These are phyloP conservation scores for Pholiota conissans DNA, from an alignment of 768 basidiomycete genomes.

Conservation along the genomic window DNA sequence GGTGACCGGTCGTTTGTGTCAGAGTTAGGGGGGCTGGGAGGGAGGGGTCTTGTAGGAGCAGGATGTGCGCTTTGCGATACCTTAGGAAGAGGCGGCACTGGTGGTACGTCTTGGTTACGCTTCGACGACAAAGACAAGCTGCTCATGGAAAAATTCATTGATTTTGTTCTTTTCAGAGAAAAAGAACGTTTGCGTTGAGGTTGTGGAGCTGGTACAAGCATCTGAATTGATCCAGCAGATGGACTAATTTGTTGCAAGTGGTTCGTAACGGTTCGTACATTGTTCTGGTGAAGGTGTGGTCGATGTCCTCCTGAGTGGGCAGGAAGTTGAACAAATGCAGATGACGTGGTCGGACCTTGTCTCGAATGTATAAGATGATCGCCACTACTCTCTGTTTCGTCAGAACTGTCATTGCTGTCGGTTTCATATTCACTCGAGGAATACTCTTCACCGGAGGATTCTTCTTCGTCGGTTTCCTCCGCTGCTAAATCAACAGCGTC, in stretches of 20 bases:
- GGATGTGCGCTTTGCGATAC: slow-evolving; percentile 28
- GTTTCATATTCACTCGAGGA: slow-evolving; percentile 41
- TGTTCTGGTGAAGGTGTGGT: slow-evolving; percentile 1
- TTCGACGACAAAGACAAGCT: slow-evolving; percentile 23
- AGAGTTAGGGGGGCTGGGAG: slow-evolving; percentile 27
- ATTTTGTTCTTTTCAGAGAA: slow-evolving; percentile 48
- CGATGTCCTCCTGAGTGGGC: neutral
- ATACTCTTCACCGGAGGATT: slow-evolving; percentile 38
- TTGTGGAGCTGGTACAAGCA: slow-evolving; percentile 11
- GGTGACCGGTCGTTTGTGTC: slow-evolving; percentile 11
- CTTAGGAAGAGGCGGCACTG: slow-evolving; percentile 38
- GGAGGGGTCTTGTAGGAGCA: slow-evolving; percentile 42
- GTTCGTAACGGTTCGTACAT: neutral
- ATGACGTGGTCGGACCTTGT: neutral
- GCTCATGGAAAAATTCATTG: slow-evolving; percentile 36
- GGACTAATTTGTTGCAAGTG: neutral
- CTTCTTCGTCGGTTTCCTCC: slow-evolving; percentile 57
- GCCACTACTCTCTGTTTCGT: slow-evolving; percentile 30
- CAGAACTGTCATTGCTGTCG: slow-evolving; percentile 30
- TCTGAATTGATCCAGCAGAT: slow-evolving; percentile 1
- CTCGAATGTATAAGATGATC: slow-evolving; percentile 11
- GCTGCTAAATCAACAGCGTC: slow-evolving; percentile 83
- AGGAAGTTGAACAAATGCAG: slow-evolving; percentile 1
- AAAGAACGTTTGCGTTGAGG: slow-evolving; percentile 35
- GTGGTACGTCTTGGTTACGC: slow-evolving; percentile 34